Percentiles rank a stretch among this genome's conserved stretches.
phyloP scores from a whole-genome alignment of 768 basidiomycete genomes.

The Lentinus tigrinus region DNA sequence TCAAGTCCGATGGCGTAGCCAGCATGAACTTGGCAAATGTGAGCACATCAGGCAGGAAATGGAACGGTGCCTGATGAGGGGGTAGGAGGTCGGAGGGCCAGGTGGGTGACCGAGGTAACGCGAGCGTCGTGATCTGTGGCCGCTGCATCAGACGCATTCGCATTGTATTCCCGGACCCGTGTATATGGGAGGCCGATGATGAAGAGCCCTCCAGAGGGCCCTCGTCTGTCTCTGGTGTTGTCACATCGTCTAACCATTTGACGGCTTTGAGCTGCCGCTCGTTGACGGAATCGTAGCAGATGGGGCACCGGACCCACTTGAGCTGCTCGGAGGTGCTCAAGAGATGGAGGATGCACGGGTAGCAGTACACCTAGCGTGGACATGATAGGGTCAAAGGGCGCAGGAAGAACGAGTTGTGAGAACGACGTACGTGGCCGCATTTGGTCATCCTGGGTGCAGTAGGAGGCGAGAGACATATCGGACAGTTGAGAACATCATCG shows the following conservation, averaged over 20 bases:
- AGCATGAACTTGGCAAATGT: slow-evolving; percentile 94
- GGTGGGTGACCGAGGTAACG: slow-evolving; percentile 84
- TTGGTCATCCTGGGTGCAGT: slow-evolving; percentile 92
- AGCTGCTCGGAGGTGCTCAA: slow-evolving; percentile 75
- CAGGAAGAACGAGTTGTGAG: slow-evolving; percentile 1
- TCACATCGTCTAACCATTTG: slow-evolving; percentile 75
- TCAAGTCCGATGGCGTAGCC: slow-evolving; percentile 83
- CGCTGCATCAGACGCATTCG: slow-evolving; percentile 89
- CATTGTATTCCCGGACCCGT: slow-evolving; percentile 43
- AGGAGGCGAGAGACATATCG: slow-evolving; percentile 92
- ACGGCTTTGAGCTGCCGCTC: slow-evolving; percentile 90
- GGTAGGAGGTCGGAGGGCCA: slow-evolving; percentile 95
- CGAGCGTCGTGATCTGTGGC: slow-evolving; percentile 92
- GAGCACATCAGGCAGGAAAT: slow-evolving; percentile 92
- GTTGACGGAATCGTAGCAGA: slow-evolving; percentile 92
- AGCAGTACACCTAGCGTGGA: slow-evolving; percentile 78
- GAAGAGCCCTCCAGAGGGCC: slow-evolving; percentile 40
- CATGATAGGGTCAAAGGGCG: slow-evolving; percentile 6
- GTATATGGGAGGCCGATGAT: slow-evolving; percentile 42
- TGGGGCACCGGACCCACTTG: slow-evolving; percentile 92
- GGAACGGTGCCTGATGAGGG: slow-evolving; percentile 91
- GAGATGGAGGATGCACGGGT: slow-evolving; percentile 91
- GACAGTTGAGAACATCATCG: slow-evolving; percentile 76
- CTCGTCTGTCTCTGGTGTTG: slow-evolving; percentile 34
- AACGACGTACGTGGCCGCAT: slow-evolving; percentile 87